A percentile compares a stretch with the other conserved stretches of the same genome.
phyloP scores from a whole-genome alignment of 768 basidiomycete genomes.

The Leccinum arenicola region DNA sequence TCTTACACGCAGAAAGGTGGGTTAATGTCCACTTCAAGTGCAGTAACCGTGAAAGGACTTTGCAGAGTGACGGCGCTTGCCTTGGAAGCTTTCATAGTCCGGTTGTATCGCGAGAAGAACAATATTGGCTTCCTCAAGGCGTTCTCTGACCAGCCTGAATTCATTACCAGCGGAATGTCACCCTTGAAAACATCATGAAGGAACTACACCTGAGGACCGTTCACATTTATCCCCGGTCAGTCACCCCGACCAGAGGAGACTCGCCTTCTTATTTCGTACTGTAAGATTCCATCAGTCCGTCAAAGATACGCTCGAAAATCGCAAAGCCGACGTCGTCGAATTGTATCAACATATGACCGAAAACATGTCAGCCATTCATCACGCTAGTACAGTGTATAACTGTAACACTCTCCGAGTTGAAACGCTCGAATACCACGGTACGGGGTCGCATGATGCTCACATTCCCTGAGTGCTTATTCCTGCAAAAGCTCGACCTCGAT shows the following conservation, averaged over 20 bases:
- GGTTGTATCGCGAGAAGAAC: constrained; percentile 89
- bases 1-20: constrained; percentile 90
- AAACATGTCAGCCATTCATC: constrained; percentile 89
- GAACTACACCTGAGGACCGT: constrained; percentile 88
- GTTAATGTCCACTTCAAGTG: constrained; percentile 9
- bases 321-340: constrained; percentile 90
- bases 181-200: constrained; percentile 92
- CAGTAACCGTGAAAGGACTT: not conserved
- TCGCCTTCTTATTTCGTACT: not conserved
- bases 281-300: constrained; percentile 87
- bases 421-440: constrained; percentile 78
- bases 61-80: constrained; percentile 78
- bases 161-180: constrained; percentile 88
- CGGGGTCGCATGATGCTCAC: constrained; percentile 5
- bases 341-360: constrained; percentile 83
- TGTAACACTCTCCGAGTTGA: constrained; percentile 83
- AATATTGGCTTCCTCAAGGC: constrained; percentile 91
- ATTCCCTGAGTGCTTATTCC: not conserved
- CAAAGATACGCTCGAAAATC: constrained; percentile 75
- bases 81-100: constrained; percentile 89
- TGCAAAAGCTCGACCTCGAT: constrained; percentile 83
- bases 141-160: constrained; percentile 95
- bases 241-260: not conserved
- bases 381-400: constrained; percentile 94
- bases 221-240: constrained; percentile 86